Evolutionary conservation across 345 rosid species (phyloP).

Genomic region (Theobroma cacao): DNA sequence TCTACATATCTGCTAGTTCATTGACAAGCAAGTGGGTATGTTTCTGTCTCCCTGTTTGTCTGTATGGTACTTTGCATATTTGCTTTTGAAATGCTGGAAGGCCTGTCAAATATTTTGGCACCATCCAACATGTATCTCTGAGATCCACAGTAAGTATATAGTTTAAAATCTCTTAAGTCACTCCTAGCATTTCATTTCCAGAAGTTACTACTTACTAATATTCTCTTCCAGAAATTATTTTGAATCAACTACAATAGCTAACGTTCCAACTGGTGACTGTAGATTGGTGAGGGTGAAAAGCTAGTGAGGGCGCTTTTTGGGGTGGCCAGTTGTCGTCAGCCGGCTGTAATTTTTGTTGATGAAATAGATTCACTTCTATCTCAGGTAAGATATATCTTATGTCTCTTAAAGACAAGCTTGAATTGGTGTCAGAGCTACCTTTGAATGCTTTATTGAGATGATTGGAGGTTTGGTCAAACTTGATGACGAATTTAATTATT

Average conservation of each 20-base stretch:
- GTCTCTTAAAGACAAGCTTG: background rate
- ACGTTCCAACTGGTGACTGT: conserved; percentile 16
- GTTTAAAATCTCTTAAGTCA: background rate
- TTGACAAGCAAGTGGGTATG: conserved; percentile 99
- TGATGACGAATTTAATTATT: background rate
- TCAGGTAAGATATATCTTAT: conserved; percentile 53
- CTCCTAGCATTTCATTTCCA: background rate
- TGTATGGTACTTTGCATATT: background rate
- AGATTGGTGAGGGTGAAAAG: conserved; percentile 99
- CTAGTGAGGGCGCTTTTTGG: conserved; percentile 97
- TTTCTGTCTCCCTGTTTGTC: conserved; percentile 12
- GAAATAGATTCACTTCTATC: conserved; percentile 98
- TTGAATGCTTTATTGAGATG: background rate
- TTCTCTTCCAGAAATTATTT: background rate
- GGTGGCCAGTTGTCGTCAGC: conserved; percentile 97
- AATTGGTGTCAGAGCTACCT: background rate
- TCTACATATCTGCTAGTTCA: conserved; percentile 97
- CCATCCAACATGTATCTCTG: background rate
- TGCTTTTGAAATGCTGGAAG: background rate
- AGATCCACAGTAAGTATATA: background rate
- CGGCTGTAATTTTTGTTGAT: conserved; percentile 97
- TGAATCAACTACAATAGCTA: background rate
- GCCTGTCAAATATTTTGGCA: background rate
- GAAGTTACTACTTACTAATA: background rate
- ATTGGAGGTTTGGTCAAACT: background rate